Percentiles rank a stretch among this genome's conserved stretches.
Evolutionary conservation across 805 yeast genomes (phyloP).

Genomic region (Teunomyces kruisii): DNA sequence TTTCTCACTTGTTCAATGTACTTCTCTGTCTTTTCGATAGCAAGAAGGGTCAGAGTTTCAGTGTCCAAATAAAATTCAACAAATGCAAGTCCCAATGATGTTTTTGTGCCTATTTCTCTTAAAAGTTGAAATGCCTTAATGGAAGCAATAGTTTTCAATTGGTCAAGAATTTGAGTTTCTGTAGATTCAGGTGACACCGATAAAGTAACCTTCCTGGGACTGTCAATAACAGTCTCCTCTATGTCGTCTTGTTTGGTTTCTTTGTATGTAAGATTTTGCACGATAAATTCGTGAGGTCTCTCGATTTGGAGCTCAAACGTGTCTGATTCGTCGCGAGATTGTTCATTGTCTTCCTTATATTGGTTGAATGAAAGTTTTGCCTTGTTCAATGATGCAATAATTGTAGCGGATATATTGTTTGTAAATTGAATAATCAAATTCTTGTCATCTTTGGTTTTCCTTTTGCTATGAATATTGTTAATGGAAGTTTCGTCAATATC

Average conservation of each 20-base stretch:
- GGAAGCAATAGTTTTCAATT: slow-evolving; percentile 41
- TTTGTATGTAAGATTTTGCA: slow-evolving; percentile 22
- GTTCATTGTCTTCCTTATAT: slow-evolving; percentile 23
- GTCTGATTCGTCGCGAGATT: slow-evolving; percentile 10
- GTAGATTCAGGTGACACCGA: slow-evolving; percentile 46
- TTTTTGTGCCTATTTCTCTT: slow-evolving; percentile 47
- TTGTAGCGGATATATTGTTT: slow-evolving; percentile 54
- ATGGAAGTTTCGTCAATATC: slow-evolving; percentile 40
- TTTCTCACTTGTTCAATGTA: slow-evolving; percentile 14
- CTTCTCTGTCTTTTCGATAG: slow-evolving; percentile 11
- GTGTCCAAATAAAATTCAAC: slow-evolving; percentile 38
- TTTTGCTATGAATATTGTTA: slow-evolving; percentile 32
- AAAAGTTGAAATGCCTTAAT: slow-evolving; percentile 44
- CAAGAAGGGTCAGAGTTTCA: slow-evolving; percentile 4
- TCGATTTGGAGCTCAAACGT: slow-evolving; percentile 13
- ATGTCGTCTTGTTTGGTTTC: slow-evolving; percentile 17
- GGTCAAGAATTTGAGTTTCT: slow-evolving; percentile 44
- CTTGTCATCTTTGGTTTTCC: slow-evolving; percentile 36
- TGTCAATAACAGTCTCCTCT: slow-evolving; percentile 36
- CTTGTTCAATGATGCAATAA: slow-evolving; percentile 44
- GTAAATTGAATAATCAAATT: slow-evolving; percentile 52
- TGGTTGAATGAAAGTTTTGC: slow-evolving; percentile 25
- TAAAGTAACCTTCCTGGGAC: slow-evolving; percentile 47
- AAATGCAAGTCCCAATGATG: slow-evolving; percentile 60
- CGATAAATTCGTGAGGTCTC: slow-evolving; percentile 39